Evolutionary conservation across 106 monocot species (phyloP), one percentile per base, ranked within the genome.

Genomic region (Cymbidium sinense): DNA sequence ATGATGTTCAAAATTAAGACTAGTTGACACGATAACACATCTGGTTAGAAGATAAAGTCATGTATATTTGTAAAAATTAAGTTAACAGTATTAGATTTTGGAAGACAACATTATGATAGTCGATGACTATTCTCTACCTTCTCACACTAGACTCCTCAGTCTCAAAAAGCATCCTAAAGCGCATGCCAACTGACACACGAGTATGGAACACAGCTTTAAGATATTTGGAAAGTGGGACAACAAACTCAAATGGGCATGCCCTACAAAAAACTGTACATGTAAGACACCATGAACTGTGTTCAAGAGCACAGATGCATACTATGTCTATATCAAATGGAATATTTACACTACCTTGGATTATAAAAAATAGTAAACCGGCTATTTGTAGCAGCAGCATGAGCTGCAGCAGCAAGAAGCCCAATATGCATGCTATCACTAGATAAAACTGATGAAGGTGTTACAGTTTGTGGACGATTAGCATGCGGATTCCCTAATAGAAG

Each of bases 371-470:
- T 96, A 81, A 96, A 96, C 54, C 91, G 84, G 65, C 93, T 96
- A 73, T 96, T 91, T 17, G 96, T 91, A 9, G 96, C 82, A 81
- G 93, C 89, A 86, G 96, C 96, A 90, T 96, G 96, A 81, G 96
- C 96, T 55, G 96, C 96, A 36, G 96, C 96, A 55, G 96, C 96
- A 80, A 96, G 91, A 52, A 96, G 93, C 75, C 96, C 96, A 58
- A 96, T 93, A 75, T 96, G 96, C 96, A 96, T 96, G 78, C 96
- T 96, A 75, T 96, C 96, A 79, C 96, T 96, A 76, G 96, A 93
- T 73, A 96, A 70, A 83, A 96, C 96, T 75, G 96, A 96, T 58
- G 96, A 96, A 67, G 96, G 93, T 85, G n/a, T n/a, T n/a, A 88
- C 91, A 50, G 88, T 90, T 62, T 96, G 96, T 21, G 86, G 82